Percentiles rank a stretch among this genome's conserved stretches.
phyloP scores from a whole-genome alignment of 345 rosid species.

The Euphorbia lathyris region DNA sequence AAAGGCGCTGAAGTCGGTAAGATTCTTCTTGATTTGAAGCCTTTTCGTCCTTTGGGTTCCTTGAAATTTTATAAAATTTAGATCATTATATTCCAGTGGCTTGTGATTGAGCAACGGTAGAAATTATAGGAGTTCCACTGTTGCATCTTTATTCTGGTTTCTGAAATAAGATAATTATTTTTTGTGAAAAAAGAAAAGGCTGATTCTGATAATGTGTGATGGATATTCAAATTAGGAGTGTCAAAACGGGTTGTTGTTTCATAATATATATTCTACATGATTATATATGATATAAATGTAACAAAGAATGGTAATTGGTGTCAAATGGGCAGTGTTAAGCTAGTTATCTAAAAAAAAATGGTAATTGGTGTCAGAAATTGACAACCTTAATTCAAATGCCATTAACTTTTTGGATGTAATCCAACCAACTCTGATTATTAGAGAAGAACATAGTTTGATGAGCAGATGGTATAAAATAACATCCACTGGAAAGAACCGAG shows the following conservation, averaged over 20 bases:
- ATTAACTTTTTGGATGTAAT: background rate
- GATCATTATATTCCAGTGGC: background rate
- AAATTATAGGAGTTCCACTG: background rate
- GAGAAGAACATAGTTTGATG: background rate
- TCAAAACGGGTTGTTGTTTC: too few relatives aligned
- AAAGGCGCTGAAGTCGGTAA: constrained; percentile 92
- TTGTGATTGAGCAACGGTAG: background rate
- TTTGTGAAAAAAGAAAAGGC: background rate
- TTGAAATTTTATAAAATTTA: background rate
- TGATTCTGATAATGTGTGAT: too few relatives aligned
- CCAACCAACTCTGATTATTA: background rate
- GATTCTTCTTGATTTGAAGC: constrained; percentile 7
- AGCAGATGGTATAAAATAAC: background rate
- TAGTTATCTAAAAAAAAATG: too few relatives aligned
- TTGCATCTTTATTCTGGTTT: background rate
- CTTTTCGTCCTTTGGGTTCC: background rate
- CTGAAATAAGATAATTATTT: background rate
- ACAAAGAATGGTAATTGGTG: background rate
- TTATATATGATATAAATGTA: too few relatives aligned
- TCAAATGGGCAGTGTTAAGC: background rate
- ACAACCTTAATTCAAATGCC: too few relatives aligned
- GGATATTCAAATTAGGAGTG: too few relatives aligned
- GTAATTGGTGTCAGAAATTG: too few relatives aligned
- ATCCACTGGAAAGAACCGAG: background rate
- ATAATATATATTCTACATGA: too few relatives aligned